Evolutionary conservation across 2,329 filamentous ascomycete genomes (phyloP), one percentile per base, ranked within the genome.

Genomic region (Sclerotinia trifoliorum): DNA sequence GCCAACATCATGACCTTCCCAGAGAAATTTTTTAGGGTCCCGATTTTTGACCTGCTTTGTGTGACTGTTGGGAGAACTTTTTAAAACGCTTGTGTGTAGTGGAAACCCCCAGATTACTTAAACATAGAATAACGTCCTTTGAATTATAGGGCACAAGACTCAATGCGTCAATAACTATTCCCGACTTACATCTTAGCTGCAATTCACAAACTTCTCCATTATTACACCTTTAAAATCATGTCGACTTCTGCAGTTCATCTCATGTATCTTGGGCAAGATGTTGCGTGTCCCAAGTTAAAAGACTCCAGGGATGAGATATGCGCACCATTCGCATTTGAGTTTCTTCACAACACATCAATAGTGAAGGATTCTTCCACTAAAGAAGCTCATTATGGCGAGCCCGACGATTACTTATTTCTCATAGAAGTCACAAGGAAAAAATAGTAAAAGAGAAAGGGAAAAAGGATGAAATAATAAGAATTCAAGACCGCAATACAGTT

Each of bases 311-410:
- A n/a, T 39, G 5, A 56, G 15, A 39, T 56, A 56, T 39, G 21
- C 54, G 54, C 54, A 39, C 32, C 54, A n/a, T 57, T 57, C 35
- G 55, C 55, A 42, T 57, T 39, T 7, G 39, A 39, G 54, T 21
- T 56, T 13, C 11, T 56, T 6, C 54, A 56, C 32, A 56, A 19
- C 29, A 32, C 54, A 39, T 29, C 32, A n/a, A n/a, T 1, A 21
- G 21, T 24, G 6, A 56, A 5, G 13, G 54, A 56, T 15, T 13
- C 54, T 15, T 32, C 32, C 19, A n/a, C n/a, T 5, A 56, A 39
- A 5, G 1, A 39, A 57, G 11, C 39, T 57, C 21, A 57, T n/a
- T 42, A 24, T 39, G 21, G 21, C 21, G 54, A 57, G 32, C 5
- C 54, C 6, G 21, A 24, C 0, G 54, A 57, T 17, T 24, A 57